Evolutionary conservation across 306 rosid genomes (phyloP), one percentile per base, ranked within the genome.

Genomic region (Dalbergia cultrata): DNA sequence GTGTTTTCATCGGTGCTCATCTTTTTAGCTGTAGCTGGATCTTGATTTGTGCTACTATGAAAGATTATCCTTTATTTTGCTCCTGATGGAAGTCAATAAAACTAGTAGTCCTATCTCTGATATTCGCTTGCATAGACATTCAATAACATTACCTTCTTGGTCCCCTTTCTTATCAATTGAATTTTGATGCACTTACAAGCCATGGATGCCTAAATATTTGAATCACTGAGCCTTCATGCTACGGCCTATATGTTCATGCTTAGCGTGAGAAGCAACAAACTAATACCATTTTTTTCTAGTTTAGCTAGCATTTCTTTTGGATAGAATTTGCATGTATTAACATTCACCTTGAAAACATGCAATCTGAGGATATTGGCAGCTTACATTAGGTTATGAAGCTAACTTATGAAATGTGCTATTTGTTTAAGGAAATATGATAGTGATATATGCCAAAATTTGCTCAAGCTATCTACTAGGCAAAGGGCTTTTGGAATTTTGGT

Each of bases 31-130:
- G n/a, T 14, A 77, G 19, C 56, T 77, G 74, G 31, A 77, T 18
- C 41, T 19, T 77, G 66, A 39, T 53, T 64, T 66, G 59, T 45
- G 76, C 67, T 35, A 37, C 59, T 65, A 34, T 72, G 41, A 39
- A 45, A 59, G 65, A 60, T 39, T 76, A 63, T 78, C 69, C 52
- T 53, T 33, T 35, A 19, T 63, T 76, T 70, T 34, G 70, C 19
- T 72, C 39, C 7, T 3, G 16, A 33, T 78, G 72, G 57, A 78
- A 41, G 13, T 41, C 52, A 65, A 83, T 83, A 77, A 83, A 56
- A 53, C 22, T 63, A 5, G 17, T 66, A 65, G 9, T n/a, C 18
- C 37, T 33, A 44, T 66, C 3, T 43, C 33, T 57, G 21, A 35
- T 70, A 19, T 59, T 47, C 56, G 19, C 72, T 39, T 82, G 79